These are phyloP conservation scores for Phaeosphaeria sp. DNA, from an alignment of 2,329 filamentous ascomycete species.

Conservation along the genomic window DNA sequence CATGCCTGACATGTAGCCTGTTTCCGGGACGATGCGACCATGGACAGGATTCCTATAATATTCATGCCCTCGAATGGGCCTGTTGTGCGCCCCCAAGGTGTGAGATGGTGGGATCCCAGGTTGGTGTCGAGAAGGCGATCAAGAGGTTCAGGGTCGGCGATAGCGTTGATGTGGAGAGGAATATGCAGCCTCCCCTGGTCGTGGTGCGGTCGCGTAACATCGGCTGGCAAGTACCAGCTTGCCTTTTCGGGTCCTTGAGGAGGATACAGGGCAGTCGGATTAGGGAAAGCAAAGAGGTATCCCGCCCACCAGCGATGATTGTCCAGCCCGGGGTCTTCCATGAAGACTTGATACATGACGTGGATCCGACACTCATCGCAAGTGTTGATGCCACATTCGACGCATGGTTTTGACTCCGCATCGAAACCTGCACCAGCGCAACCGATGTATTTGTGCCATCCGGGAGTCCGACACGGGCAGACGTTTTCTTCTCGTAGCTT, in stretches of 20 bases:
- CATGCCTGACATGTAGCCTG: conserved; percentile 19
- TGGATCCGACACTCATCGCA: conserved; percentile 40
- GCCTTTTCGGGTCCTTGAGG: conserved; percentile 8
- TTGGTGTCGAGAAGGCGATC: conserved; percentile 28
- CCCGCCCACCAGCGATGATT: conserved; percentile 28
- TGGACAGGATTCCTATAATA: conserved; percentile 7
- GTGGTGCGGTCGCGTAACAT: conserved; percentile 16
- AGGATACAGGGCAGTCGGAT: conserved; percentile 25
- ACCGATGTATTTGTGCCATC: not conserved
- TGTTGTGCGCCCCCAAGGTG: conserved; percentile 14
- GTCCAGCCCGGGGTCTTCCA: conserved; percentile 25
- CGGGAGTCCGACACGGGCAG: conserved; percentile 9
- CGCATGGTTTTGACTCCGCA: conserved; percentile 24
- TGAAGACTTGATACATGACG: conserved; percentile 31
- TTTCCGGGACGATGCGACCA: conserved; percentile 9
- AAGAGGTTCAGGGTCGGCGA: conserved; percentile 23
- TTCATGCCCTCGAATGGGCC: conserved; percentile 21
- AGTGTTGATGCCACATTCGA: conserved; percentile 26
- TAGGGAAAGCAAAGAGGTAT: conserved; percentile 18
- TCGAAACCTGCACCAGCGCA: conserved; percentile 7
- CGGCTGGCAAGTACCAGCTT: conserved; percentile 12
- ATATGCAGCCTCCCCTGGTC: conserved; percentile 32
- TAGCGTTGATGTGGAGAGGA: conserved; percentile 13
- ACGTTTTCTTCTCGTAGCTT: not conserved
- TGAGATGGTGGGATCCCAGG: conserved; percentile 18